Evolutionary conservation across 352 stramenopile species (phyloP).

Genomic region (Phytophthora podocarpi): DNA sequence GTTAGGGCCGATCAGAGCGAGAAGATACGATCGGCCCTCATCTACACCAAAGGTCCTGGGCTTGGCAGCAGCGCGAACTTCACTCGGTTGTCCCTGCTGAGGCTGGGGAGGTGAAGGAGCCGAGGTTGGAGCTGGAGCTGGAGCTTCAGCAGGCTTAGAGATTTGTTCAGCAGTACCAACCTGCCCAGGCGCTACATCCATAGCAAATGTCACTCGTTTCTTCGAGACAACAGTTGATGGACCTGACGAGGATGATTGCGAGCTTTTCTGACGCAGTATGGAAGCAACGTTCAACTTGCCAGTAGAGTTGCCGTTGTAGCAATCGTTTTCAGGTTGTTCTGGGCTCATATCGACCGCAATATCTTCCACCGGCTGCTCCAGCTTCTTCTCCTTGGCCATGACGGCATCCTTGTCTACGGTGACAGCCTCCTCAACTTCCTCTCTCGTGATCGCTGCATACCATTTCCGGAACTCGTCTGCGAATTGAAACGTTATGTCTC

Average conservation of each 20-base stretch:
- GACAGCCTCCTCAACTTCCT: background rate
- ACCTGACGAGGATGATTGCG: background rate
- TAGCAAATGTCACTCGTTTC: constrained; percentile 37
- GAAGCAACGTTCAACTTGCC: background rate
- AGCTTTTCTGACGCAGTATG: constrained; percentile 20
- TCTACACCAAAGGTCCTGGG: constrained; percentile 26
- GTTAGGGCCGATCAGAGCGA: constrained; percentile 54
- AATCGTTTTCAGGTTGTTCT: constrained; percentile 10
- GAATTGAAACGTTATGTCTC: constrained; percentile 58
- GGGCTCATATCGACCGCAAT: constrained; percentile 33
- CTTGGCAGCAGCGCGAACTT: constrained; percentile 6
- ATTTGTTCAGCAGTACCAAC: background rate
- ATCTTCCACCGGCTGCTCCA: constrained; percentile 23
- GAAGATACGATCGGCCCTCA: constrained; percentile 52
- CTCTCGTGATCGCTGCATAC: constrained; percentile 35
- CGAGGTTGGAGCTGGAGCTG: background rate
- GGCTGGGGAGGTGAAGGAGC: background rate
- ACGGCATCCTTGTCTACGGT: constrained; percentile 10
- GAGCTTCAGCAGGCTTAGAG: background rate
- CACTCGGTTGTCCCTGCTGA: constrained; percentile 9
- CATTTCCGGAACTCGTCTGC: constrained; percentile 57
- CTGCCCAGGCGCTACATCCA: background rate
- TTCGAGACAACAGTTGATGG: constrained; percentile 1
- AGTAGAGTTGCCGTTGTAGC: constrained; percentile 2
- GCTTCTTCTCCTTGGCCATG: constrained; percentile 7